Evolutionary conservation across 106 monocot species (phyloP).

Genomic region (Gastrodia elata): DNA sequence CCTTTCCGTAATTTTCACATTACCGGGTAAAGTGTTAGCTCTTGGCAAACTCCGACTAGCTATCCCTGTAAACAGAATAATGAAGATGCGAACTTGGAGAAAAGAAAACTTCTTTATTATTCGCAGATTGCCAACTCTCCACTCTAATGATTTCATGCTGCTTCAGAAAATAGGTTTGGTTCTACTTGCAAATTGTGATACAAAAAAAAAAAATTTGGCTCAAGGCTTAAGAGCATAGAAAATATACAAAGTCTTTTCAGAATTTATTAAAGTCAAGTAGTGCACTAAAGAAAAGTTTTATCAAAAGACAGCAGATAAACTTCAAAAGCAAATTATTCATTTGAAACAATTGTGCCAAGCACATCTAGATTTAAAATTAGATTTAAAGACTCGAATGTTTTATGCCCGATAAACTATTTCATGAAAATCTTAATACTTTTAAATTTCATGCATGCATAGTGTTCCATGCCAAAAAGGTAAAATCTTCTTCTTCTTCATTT

Average conservation of each 20-base stretch:
- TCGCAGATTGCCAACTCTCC: background rate
- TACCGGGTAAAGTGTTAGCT: slow-evolving; percentile 29
- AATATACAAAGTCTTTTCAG: background rate
- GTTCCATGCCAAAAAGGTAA: background rate
- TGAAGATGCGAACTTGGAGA: background rate
- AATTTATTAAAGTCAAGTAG: background rate
- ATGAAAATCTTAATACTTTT: background rate
- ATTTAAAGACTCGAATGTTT: background rate
- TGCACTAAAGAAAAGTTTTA: background rate
- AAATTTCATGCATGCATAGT: background rate
- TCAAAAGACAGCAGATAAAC: background rate
- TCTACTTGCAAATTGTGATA: background rate
- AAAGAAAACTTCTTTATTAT: background rate
- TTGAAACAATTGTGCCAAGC: background rate
- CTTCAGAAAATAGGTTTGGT: background rate
- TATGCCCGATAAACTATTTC: background rate
- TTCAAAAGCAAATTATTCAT: background rate
- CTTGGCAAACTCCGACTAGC: slow-evolving; percentile 26
- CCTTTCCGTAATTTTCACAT: slow-evolving; percentile 11
- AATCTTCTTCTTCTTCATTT: background rate
- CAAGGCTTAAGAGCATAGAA: background rate
- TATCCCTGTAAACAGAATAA: slow-evolving; percentile 11
- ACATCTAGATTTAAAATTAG: background rate
- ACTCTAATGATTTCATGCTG: background rate
- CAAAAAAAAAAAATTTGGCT: background rate